A percentile compares a stretch with the other conserved stretches of the same genome.
phyloP scores from a whole-genome alignment of 306 rosid genomes.

The Fragaria vesca region DNA sequence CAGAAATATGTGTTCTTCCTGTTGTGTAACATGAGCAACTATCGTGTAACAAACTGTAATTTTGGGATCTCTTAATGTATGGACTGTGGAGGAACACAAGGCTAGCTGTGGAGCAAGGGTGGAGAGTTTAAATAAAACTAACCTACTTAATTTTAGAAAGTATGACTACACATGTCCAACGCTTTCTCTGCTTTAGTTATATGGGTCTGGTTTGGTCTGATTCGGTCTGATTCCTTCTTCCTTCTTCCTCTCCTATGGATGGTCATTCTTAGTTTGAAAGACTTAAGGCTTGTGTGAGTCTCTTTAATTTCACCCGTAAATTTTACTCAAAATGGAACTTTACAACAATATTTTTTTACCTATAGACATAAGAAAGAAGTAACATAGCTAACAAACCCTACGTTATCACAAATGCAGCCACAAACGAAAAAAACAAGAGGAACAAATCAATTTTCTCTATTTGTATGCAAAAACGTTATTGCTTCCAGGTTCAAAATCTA shows the following conservation, averaged over 20 bases:
- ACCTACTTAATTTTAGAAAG: not conserved
- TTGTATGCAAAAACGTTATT: not conserved
- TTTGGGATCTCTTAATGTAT: not conserved
- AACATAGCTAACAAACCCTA: not conserved
- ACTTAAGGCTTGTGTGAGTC: not conserved
- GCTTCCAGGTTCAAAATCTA: not conserved
- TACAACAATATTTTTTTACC: not conserved
- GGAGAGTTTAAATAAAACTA: not conserved
- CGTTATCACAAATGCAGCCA: not conserved
- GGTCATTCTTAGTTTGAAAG: conserved; percentile 4
- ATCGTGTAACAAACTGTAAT: not conserved
- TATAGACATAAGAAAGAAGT: not conserved
- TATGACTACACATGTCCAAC: not conserved
- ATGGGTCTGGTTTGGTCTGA: not conserved
- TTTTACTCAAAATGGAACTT: not conserved
- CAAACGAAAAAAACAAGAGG: not conserved
- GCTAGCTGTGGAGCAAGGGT: not conserved
- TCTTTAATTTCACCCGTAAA: conserved; percentile 4
- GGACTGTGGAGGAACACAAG: not conserved
- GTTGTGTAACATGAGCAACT: not conserved
- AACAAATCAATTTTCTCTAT: not conserved
- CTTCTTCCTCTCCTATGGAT: conserved; percentile 6
- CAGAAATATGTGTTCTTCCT: not conserved
- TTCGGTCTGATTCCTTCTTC: not conserved
- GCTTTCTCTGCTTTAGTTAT: conserved; percentile 8